These are phyloP conservation scores for Peniophora sp. DNA, from an alignment of 1,284 basidiomycete species.

Conservation along the genomic window DNA sequence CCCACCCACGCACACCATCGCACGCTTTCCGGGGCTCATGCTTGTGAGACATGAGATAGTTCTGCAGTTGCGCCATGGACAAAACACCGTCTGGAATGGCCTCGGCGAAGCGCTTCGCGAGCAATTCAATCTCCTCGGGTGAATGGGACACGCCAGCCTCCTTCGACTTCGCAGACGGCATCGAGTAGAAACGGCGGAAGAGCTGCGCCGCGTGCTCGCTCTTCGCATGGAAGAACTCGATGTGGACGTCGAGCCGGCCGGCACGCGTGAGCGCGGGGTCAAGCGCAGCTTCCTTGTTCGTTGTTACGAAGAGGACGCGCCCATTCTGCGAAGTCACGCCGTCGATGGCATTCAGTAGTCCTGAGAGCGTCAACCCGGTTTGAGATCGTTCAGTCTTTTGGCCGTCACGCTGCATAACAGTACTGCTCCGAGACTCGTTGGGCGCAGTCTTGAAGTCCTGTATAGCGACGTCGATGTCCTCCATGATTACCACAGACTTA, in stretches of 20 bases:
- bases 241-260: too few relatives aligned
- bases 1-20: too few relatives aligned
- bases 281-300: background rate
- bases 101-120: conserved; percentile 50
- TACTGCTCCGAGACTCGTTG: background rate
- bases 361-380: too few relatives aligned
- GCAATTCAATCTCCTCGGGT: conserved; percentile 20
- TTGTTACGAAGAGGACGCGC: conserved; percentile 3
- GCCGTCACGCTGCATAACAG: too few relatives aligned
- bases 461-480: conserved; percentile 24
- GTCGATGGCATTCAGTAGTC: background rate
- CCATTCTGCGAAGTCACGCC: conserved; percentile 10
- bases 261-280: background rate
- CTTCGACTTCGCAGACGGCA: too few relatives aligned
- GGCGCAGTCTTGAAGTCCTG: conserved; percentile 4
- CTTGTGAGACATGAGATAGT: conserved; percentile 66
- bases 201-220: too few relatives aligned
- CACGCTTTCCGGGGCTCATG: too few relatives aligned
- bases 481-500: conserved; percentile 24
- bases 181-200: too few relatives aligned
- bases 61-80: conserved; percentile 68
- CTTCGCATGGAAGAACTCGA: too few relatives aligned
- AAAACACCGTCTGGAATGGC: conserved; percentile 51
- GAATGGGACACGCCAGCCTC: background rate
- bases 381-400: too few relatives aligned